phyloP scores from a whole-genome alignment of 495 filamentous ascomycete genomes.

The Sphaerosporella brunnea region DNA sequence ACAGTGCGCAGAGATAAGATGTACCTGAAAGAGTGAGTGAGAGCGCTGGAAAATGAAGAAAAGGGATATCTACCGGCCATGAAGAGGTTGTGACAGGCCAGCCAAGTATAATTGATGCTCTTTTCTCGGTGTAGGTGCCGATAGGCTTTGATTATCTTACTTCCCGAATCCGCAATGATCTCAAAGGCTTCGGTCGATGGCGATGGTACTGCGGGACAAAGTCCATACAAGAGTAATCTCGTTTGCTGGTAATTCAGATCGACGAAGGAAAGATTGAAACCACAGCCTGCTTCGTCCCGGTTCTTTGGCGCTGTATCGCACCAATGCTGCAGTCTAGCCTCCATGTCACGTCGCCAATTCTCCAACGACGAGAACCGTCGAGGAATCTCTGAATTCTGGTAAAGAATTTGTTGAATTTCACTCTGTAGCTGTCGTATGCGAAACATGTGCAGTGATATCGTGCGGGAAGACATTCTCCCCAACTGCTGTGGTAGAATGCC shows the following conservation, averaged over 20 bases:
- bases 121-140: constrained; percentile 34
- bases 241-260: constrained; percentile 38
- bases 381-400: constrained; percentile 29
- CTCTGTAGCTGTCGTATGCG: constrained; percentile 33
- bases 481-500: neutral
- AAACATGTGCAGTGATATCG: constrained; percentile 35
- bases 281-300: constrained; percentile 27
- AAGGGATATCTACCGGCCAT: constrained; percentile 30
- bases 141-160: constrained; percentile 35
- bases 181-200: constrained; percentile 32
- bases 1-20: constrained; percentile 33
- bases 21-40: constrained; percentile 13
- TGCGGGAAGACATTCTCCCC: constrained; percentile 14
- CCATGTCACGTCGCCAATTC: constrained; percentile 34
- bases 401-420: constrained; percentile 29
- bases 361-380: constrained; percentile 27
- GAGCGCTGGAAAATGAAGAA: neutral
- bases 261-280: constrained; percentile 31
- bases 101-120: constrained; percentile 39
- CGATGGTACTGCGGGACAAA: constrained; percentile 33
- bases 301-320: constrained; percentile 16
- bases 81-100: constrained; percentile 37
- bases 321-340: constrained; percentile 30
- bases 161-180: constrained; percentile 35
- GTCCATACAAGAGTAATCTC: constrained; percentile 35